A percentile compares a stretch with the other conserved stretches of the same genome.
These are phyloP conservation scores for Xylaria curta DNA, from an alignment of 495 filamentous ascomycete species.

Conservation along the genomic window DNA sequence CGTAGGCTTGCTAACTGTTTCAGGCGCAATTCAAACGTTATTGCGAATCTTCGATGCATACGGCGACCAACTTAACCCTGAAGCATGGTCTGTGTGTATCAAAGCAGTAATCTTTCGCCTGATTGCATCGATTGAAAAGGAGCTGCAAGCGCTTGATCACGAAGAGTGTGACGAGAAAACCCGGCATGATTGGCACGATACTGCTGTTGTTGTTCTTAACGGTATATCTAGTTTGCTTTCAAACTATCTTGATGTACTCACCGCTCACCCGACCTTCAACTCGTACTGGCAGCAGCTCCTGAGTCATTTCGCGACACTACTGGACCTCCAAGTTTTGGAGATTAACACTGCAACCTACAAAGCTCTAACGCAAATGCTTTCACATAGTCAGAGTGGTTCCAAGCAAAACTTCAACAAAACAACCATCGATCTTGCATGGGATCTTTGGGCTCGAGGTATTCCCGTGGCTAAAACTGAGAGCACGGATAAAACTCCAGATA, in stretches of 20 bases:
- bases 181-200: slow-evolving; percentile 72
- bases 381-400: slow-evolving; percentile 54
- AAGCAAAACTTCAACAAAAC: slow-evolving; percentile 60
- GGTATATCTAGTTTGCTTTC: slow-evolving; percentile 72
- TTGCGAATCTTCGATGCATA: slow-evolving; percentile 92
- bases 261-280: slow-evolving; percentile 62
- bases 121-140: slow-evolving; percentile 62
- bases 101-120: slow-evolving; percentile 79
- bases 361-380: slow-evolving; percentile 70
- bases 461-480: slow-evolving; percentile 50
- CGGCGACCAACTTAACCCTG: slow-evolving; percentile 76
- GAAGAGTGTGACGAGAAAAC: slow-evolving; percentile 45
- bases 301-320: slow-evolving; percentile 64
- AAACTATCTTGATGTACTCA: slow-evolving; percentile 68
- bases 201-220: slow-evolving; percentile 73
- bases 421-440: slow-evolving; percentile 70
- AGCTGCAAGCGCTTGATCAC: slow-evolving; percentile 43
- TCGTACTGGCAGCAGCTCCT: slow-evolving; percentile 74
- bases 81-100: slow-evolving; percentile 85
- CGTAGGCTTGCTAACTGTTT: slow-evolving; percentile 29
- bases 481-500: slow-evolving; percentile 57
- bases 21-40: slow-evolving; percentile 82
- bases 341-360: slow-evolving; percentile 76
- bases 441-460: slow-evolving; percentile 71
- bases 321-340: slow-evolving; percentile 66